Evolutionary conservation across 495 filamentous ascomycete genomes (phyloP).

Genomic region (Aspergillus biplanus): DNA sequence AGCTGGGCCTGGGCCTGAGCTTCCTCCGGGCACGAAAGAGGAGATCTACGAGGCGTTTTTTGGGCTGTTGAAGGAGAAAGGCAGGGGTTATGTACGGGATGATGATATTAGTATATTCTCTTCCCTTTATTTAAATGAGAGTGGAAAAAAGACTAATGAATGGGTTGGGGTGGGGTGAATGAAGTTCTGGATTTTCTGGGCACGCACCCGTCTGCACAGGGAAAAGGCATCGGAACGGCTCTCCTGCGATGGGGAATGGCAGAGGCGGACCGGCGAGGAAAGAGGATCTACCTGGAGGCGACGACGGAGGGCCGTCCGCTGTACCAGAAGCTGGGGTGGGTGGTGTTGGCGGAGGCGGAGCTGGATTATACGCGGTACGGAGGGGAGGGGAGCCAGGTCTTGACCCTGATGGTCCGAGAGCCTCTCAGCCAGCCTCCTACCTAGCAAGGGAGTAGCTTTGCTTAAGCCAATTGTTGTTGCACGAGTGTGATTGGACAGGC

Average conservation of each 20-base stretch:
- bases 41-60: constrained; percentile 21
- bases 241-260: constrained; percentile 54
- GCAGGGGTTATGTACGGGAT: constrained; percentile 11
- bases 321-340: constrained; percentile 55
- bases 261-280: constrained; percentile 49
- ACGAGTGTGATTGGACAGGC: background rate
- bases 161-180: too few relatives aligned
- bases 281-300: constrained; percentile 58
- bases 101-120: constrained; percentile 25
- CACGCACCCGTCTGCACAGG: constrained; percentile 48
- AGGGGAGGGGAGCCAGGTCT: constrained; percentile 32
- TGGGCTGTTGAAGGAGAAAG: constrained; percentile 18
- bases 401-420: constrained; percentile 32
- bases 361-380: constrained; percentile 41
- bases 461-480: background rate
- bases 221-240: constrained; percentile 52
- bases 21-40: constrained; percentile 16
- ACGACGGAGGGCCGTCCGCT: constrained; percentile 53
- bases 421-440: background rate
- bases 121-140: background rate
- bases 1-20: background rate
- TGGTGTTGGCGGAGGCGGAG: constrained; percentile 42
- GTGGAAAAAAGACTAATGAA: too few relatives aligned
- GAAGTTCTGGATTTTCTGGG: constrained; percentile 32
- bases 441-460: background rate